Evolutionary conservation across 1,139 yeast species (phyloP).

Genomic region (Candida frijolesensis): DNA sequence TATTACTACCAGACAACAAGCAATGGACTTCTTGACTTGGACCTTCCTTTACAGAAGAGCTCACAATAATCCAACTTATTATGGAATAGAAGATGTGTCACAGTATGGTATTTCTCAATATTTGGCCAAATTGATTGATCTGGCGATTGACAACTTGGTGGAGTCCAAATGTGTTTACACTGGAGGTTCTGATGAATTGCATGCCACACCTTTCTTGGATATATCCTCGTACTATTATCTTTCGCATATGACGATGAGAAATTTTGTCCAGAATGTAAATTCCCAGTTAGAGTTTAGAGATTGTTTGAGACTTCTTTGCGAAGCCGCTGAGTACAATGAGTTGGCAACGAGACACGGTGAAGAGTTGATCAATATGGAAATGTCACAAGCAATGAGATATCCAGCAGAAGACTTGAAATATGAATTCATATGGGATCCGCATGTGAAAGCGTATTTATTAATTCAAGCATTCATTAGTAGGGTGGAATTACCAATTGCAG

Average conservation of each 20-base stretch:
- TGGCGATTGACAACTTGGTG: conserved; percentile 64
- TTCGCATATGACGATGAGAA: conserved; percentile 86
- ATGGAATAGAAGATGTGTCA: conserved; percentile 76
- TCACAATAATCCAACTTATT: conserved; percentile 93
- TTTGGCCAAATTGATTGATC: conserved; percentile 72
- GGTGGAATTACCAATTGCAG: conserved; percentile 89
- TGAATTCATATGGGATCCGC: conserved; percentile 91
- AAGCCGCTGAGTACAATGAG: conserved; percentile 89
- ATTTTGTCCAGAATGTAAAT: conserved; percentile 55
- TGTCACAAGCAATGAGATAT: conserved; percentile 80
- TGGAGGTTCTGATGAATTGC: conserved; percentile 50
- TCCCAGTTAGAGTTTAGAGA: conserved; percentile 62
- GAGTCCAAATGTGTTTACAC: conserved; percentile 71
- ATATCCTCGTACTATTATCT: conserved; percentile 91
- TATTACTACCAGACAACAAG: conserved; percentile 79
- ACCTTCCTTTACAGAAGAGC: conserved; percentile 92
- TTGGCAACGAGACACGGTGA: conserved; percentile 95
- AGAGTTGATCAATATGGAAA: conserved; percentile 86
- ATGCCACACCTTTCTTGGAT: conserved; percentile 80
- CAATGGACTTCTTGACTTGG: conserved; percentile 92
- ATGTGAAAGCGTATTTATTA: conserved; percentile 83
- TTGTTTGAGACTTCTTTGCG: conserved; percentile 69
- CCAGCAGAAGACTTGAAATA: conserved; percentile 68
- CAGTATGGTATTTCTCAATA: conserved; percentile 70
- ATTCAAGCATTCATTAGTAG: conserved; percentile 87